Evolutionary conservation across 2,329 filamentous ascomycete genomes (phyloP), one percentile per base, ranked within the genome.

Genomic region (Alternaria incomplexa): DNA sequence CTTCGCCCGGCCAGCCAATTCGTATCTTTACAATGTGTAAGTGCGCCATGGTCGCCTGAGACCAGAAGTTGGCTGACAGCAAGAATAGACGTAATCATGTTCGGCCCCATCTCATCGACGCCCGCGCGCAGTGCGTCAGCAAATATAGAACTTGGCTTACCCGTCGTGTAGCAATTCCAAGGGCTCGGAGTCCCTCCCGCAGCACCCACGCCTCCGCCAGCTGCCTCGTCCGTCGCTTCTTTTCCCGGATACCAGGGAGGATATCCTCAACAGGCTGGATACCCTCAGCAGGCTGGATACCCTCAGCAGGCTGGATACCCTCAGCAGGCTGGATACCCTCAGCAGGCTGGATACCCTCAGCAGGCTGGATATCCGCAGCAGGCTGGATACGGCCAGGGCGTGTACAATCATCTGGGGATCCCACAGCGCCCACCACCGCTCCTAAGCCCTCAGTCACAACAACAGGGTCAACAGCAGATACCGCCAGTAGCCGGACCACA

Each of bases 11-110:
- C 63, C 68, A 47, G 58, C 56, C 50, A 70, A 66, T 44, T 68
- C 69, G 50, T 69, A 69, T 68, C 67, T 70, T 62, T 73, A 69
- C 53, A 70, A 72, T 40, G 75, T 78, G 75, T 75, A 61, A 60
- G 73, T 73, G 20, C 20, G 28, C 32, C 11, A 10, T 44, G 10
- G 26, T n/a, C 26, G 17, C 43, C 51, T 51, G 23, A 12, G 3
- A 55, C 20, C 17, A 26, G 11, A n/a, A 6, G 54, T 17, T 48
- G 32, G 47, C 66, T 73, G 50, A 73, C 52, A 22, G 13, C 17
- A 32, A 40, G 20, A 9, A 8, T 45, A 72, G 68, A 63, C 66
- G 70, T 58, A n/a, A 22, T 25, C n/a, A 6, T 12, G 17, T 20
- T 28, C 7, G 32, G 36, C 25, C 48, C 36, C 23, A 20, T 52